phyloP scores from a whole-genome alignment of 345 rosid genomes.

The Salix caprea region DNA sequence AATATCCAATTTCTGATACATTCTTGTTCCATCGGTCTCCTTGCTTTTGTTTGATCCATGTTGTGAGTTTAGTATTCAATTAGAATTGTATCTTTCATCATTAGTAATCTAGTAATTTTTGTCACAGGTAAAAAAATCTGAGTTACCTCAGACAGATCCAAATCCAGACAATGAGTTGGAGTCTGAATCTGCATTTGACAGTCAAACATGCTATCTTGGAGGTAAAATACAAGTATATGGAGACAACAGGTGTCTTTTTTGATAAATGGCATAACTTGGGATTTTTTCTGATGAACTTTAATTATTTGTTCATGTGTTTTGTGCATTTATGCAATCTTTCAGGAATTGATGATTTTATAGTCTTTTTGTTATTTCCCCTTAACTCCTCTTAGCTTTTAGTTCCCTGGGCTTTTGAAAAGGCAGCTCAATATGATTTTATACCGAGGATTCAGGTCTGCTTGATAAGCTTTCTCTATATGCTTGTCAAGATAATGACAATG shows the following conservation, averaged over 20 bases:
- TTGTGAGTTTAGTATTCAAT: not conserved
- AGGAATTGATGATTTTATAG: not conserved
- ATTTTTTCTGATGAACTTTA: not conserved
- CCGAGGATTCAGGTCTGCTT: not conserved
- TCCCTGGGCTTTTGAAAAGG: not conserved
- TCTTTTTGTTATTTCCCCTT: not conserved
- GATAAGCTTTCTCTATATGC: not conserved
- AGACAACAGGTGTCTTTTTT: not conserved
- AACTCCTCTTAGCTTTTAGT: not conserved
- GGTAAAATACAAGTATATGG: slow-evolving; percentile 31
- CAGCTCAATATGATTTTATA: not conserved
- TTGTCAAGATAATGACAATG: not conserved
- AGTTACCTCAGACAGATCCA: slow-evolving; percentile 35
- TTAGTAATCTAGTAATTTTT: not conserved
- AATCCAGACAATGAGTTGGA: slow-evolving; percentile 31
- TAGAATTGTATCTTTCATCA: no score
- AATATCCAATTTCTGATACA: not conserved
- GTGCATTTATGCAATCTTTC: not conserved
- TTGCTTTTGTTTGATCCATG: not conserved
- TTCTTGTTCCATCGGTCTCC: not conserved
- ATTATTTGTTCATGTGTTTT: no score
- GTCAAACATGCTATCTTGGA: slow-evolving; percentile 29
- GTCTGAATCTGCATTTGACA: slow-evolving; percentile 38
- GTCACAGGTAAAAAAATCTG: slow-evolving; percentile 61
- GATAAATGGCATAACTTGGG: not conserved